These are phyloP conservation scores for Eutypa lata DNA, from an alignment of 2,329 filamentous ascomycete genomes.

Conservation along the genomic window DNA sequence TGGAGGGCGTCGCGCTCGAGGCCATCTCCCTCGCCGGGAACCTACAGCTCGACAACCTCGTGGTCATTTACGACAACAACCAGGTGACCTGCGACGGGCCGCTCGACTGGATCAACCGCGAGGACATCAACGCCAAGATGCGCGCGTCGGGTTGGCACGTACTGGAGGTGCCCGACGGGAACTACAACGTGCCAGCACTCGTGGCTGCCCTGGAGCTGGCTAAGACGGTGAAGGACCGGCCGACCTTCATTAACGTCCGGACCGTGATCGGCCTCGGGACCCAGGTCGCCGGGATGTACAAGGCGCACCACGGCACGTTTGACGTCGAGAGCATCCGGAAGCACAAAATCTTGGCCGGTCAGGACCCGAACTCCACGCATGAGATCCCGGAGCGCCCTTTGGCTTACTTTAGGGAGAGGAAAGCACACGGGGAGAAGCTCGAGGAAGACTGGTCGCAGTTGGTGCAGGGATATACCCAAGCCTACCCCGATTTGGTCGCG, in stretches of 20 bases:
- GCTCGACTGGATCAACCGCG: slow-evolving; percentile 35
- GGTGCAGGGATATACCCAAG: neutral
- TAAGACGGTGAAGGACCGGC: slow-evolving; percentile 38
- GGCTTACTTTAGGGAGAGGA: neutral
- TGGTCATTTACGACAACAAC: slow-evolving; percentile 57
- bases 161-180: slow-evolving; percentile 48
- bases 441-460: neutral
- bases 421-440: neutral
- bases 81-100: slow-evolving; percentile 54
- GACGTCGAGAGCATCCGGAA: slow-evolving; percentile 48
- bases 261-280: slow-evolving; percentile 54
- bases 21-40: slow-evolving; percentile 52
- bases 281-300: slow-evolving; percentile 42
- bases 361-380: slow-evolving; percentile 46
- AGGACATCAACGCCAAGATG: slow-evolving; percentile 56
- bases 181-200: slow-evolving; percentile 43
- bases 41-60: slow-evolving; percentile 48
- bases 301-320: slow-evolving; percentile 56
- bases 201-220: slow-evolving; percentile 41
- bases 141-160: slow-evolving; percentile 51
- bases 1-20: slow-evolving; percentile 54
- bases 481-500: neutral
- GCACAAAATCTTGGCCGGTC: slow-evolving; percentile 48
- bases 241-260: slow-evolving; percentile 54
- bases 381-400: slow-evolving; percentile 36